A percentile compares a stretch with the other conserved stretches of the same genome.
Evolutionary conservation across 345 rosid species (phyloP).

Genomic region (Brassica cretica): DNA sequence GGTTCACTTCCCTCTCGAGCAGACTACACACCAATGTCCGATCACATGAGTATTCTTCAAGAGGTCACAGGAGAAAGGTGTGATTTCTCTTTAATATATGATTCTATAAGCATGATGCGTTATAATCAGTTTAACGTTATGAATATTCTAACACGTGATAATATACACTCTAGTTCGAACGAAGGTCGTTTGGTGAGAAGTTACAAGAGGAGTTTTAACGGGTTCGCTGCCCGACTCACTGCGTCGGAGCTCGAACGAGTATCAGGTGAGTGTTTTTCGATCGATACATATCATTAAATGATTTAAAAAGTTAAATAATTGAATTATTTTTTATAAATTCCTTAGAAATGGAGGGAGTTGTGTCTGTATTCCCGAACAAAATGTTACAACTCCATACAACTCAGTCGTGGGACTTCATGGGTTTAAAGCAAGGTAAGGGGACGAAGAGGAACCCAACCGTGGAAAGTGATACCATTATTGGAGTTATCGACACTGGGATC

Average conservation of each 20-base stretch:
- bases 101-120: neutral
- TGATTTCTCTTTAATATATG: neutral
- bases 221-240: constrained; percentile 3
- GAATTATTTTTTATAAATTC: neutral
- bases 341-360: constrained; percentile 43
- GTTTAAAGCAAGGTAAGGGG: constrained; percentile 31
- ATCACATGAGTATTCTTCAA: constrained; percentile 37
- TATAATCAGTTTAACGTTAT: neutral
- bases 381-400: constrained; percentile 47
- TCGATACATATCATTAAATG: neutral
- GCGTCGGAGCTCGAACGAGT: neutral
- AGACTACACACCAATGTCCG: neutral
- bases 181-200: neutral
- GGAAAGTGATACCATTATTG: constrained; percentile 46
- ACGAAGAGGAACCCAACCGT: neutral
- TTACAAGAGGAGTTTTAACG: neutral
- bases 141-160: neutral
- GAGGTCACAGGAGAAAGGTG: constrained; percentile 36
- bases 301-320: neutral
- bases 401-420: constrained; percentile 63
- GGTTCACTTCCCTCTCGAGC: constrained; percentile 4
- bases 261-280: neutral
- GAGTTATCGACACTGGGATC: constrained; percentile 47
- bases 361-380: constrained; percentile 51
- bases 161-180: neutral